Percentiles rank a stretch among this genome's conserved stretches.
These are phyloP conservation scores for Nepenthes alata DNA, from an alignment of 179 eudicot species.

Conservation along the genomic window DNA sequence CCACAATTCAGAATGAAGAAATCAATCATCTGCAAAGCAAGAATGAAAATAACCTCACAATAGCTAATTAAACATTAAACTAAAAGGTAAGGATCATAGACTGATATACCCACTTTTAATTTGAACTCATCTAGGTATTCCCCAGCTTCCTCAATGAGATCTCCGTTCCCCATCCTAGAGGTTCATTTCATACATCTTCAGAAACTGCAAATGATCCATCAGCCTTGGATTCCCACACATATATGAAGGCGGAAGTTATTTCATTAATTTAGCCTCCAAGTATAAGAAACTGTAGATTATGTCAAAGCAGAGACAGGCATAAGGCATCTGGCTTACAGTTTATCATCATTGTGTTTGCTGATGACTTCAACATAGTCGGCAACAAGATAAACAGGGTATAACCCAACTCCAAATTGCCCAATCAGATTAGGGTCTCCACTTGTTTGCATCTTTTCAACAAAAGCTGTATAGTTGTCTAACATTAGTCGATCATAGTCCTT, in stretches of 20 bases:
- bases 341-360: conserved; percentile 93
- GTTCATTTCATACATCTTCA: conserved; percentile 90
- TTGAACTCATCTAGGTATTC: conserved; percentile 83
- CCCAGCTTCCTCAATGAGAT: conserved; percentile 95
- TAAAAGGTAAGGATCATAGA: background rate
- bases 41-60: too few relatives aligned
- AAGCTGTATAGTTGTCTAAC: conserved; percentile 32
- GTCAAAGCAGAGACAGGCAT: background rate
- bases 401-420: conserved; percentile 93
- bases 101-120: conserved; percentile 43
- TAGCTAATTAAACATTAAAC: too few relatives aligned
- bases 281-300: background rate
- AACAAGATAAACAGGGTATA: conserved; percentile 88
- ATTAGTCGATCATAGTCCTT: background rate
- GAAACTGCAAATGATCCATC: conserved; percentile 98
- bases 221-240: conserved; percentile 99
- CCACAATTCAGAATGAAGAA: too few relatives aligned
- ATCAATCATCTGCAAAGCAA: too few relatives aligned
- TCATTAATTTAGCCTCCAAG: background rate
- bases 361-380: conserved; percentile 97
- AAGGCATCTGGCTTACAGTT: conserved; percentile 46
- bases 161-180: conserved; percentile 98
- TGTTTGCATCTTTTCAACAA: conserved; percentile 97
- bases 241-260: conserved; percentile 24
- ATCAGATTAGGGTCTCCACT: conserved; percentile 92